These are phyloP conservation scores for Eucommia ulmoides DNA, from an alignment of 257 asterid genomes.

Conservation along the genomic window DNA sequence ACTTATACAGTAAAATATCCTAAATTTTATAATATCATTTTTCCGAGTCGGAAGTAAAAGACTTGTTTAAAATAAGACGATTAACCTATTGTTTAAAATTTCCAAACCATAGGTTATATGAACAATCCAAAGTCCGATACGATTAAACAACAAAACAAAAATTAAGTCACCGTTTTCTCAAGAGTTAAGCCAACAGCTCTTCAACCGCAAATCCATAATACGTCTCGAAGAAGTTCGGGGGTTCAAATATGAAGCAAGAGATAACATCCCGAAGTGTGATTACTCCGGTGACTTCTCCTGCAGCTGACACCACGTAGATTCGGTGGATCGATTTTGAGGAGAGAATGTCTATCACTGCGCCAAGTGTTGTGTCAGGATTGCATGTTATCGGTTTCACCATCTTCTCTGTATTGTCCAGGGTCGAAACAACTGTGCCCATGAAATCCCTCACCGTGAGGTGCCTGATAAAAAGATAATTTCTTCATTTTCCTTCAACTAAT, in stretches of 20 bases:
- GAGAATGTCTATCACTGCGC: constrained; percentile 49
- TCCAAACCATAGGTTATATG: too few relatives aligned
- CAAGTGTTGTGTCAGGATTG: constrained; percentile 48
- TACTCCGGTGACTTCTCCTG: constrained; percentile 38
- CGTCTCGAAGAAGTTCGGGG: constrained; percentile 56
- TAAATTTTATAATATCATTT: too few relatives aligned
- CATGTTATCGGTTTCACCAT: constrained; percentile 60
- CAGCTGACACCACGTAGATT: constrained; percentile 49
- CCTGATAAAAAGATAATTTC: constrained; percentile 20
- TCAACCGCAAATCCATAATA: constrained; percentile 53
- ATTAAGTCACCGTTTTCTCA: too few relatives aligned
- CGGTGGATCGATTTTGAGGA: constrained; percentile 55
- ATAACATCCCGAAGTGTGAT: constrained; percentile 78
- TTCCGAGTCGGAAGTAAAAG: too few relatives aligned
- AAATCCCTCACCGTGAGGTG: constrained; percentile 59
- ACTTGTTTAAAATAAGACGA: too few relatives aligned
- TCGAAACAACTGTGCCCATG: constrained; percentile 36
- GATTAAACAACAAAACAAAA: too few relatives aligned
- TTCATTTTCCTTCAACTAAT: too few relatives aligned
- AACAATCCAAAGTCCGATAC: too few relatives aligned
- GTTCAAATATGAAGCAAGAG: constrained; percentile 75
- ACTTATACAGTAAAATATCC: too few relatives aligned
- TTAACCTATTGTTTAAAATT: too few relatives aligned
- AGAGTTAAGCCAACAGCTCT: constrained; percentile 33
- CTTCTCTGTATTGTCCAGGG: constrained; percentile 25